A percentile compares a stretch with the other conserved stretches of the same genome.
Evolutionary conservation across 140 eudicot genomes (phyloP).

Genomic region (Flaveria floridana): DNA sequence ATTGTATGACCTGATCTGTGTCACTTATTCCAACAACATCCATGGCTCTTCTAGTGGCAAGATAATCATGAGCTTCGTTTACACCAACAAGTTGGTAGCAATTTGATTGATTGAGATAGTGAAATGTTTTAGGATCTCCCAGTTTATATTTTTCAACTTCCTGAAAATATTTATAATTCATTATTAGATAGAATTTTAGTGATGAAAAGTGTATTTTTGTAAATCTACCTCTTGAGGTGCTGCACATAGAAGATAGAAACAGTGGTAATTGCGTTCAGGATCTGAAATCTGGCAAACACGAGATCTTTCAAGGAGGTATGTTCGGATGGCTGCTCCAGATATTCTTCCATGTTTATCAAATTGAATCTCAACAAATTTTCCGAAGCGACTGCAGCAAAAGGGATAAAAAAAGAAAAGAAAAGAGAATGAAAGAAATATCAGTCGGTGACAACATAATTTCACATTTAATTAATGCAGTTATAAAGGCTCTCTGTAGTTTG

Average conservation of each 20-base stretch:
- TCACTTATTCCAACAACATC: conserved; percentile 93
- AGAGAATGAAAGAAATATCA: conserved; percentile 1
- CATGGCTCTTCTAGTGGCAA: conserved; percentile 98
- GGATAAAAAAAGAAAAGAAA: too few species aligned
- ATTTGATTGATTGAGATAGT: conserved; percentile 84
- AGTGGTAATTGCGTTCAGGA: conserved; percentile 95
- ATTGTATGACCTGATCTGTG: conserved; percentile 65
- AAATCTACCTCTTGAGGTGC: conserved; percentile 85
- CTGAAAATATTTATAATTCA: conserved; percentile 46
- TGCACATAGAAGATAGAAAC: conserved; percentile 93
- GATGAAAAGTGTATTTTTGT: conserved; percentile 6
- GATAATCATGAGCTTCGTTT: conserved; percentile 86
- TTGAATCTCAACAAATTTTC: conserved; percentile 96
- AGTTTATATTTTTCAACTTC: conserved; percentile 84
- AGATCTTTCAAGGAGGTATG: conserved; percentile 95
- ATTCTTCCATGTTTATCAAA: conserved; percentile 90
- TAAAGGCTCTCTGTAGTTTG: conserved; percentile 6
- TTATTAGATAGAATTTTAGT: conserved; percentile 16
- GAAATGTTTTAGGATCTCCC: conserved; percentile 76
- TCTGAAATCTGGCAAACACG: conserved; percentile 98
- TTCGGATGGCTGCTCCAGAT: conserved; percentile 97
- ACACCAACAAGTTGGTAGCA: conserved; percentile 81
- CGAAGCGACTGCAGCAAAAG: conserved; percentile 74
- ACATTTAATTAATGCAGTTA: conserved; percentile 3
- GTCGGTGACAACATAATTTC: conserved; percentile 20